Evolutionary conservation across 148 eudicot species (phyloP).

Genomic region (Chenopodium album): DNA sequence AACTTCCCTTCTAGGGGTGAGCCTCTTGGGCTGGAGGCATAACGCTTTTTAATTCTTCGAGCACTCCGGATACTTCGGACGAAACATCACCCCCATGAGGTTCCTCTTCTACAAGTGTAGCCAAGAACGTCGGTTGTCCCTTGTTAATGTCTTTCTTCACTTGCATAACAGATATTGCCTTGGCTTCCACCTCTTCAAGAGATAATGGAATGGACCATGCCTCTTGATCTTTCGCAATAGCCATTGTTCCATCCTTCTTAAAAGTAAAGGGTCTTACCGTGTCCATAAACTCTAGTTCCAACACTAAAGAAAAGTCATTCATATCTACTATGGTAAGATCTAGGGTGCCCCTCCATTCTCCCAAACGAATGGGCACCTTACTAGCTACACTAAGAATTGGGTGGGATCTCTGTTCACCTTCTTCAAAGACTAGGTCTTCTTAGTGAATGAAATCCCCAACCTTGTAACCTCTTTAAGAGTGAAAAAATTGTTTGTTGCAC

Average conservation of each 20-base stretch:
- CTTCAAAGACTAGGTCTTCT: too few relatives aligned
- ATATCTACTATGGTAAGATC: too few relatives aligned
- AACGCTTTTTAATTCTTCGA: neutral
- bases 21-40: neutral
- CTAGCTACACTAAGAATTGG: too few relatives aligned
- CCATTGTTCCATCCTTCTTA: neutral
- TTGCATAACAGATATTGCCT: too few relatives aligned
- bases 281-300: neutral
- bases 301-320: too few relatives aligned
- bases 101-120: neutral
- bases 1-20: neutral
- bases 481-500: neutral
- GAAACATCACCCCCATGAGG: neutral
- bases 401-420: too few relatives aligned
- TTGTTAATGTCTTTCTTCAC: too few relatives aligned
- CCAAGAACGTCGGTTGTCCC: neutral
- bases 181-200: too few relatives aligned
- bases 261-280: neutral
- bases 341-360: too few relatives aligned
- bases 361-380: too few relatives aligned
- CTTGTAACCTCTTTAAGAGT: neutral
- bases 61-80: neutral
- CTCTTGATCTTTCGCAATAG: neutral
- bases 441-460: neutral
- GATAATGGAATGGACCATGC: too few relatives aligned